Evolutionary conservation across 768 basidiomycete species (phyloP).

Genomic region (Rhizopogon vinicolor): DNA sequence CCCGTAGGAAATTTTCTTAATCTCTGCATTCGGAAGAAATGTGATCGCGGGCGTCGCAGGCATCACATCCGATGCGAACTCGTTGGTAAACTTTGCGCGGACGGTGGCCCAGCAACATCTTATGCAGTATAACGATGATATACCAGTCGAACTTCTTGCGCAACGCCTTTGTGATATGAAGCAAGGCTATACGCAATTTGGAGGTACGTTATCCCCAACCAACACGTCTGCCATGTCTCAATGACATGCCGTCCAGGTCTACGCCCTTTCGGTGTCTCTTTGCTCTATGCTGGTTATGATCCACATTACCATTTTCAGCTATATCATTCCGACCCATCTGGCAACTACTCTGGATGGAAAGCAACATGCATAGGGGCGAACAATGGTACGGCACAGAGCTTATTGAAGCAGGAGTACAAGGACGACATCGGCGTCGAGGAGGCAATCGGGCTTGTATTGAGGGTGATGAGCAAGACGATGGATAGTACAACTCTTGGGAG

Average conservation of each 20-base stretch:
- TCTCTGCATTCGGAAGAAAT: slow-evolving; percentile 52
- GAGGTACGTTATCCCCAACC: slow-evolving; percentile 50
- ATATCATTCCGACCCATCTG: slow-evolving; percentile 97
- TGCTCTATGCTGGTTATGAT: slow-evolving; percentile 96
- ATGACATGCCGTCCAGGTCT: slow-evolving; percentile 50
- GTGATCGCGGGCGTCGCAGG: slow-evolving; percentile 95
- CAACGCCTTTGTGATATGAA: slow-evolving; percentile 95
- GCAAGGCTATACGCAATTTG: slow-evolving; percentile 97
- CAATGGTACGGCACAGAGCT: slow-evolving; percentile 90
- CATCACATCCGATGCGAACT: slow-evolving; percentile 95
- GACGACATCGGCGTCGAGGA: slow-evolving; percentile 90
- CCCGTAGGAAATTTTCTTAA: neutral
- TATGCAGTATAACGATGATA: slow-evolving; percentile 91
- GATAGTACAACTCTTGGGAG: slow-evolving; percentile 95
- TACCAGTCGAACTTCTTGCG: slow-evolving; percentile 93
- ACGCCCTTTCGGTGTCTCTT: slow-evolving; percentile 95
- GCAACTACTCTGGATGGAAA: slow-evolving; percentile 98
- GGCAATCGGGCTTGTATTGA: slow-evolving; percentile 86
- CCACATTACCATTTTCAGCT: slow-evolving; percentile 95
- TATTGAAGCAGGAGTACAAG: slow-evolving; percentile 98
- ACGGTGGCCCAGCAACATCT: slow-evolving; percentile 88
- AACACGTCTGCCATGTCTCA: neutral
- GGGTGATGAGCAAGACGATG: slow-evolving; percentile 99
- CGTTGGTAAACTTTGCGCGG: slow-evolving; percentile 91
- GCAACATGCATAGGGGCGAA: slow-evolving; percentile 99